Evolutionary conservation across 2,329 filamentous ascomycete species (phyloP), one percentile per base, ranked within the genome.

Genomic region (Xylariaceae sp.): DNA sequence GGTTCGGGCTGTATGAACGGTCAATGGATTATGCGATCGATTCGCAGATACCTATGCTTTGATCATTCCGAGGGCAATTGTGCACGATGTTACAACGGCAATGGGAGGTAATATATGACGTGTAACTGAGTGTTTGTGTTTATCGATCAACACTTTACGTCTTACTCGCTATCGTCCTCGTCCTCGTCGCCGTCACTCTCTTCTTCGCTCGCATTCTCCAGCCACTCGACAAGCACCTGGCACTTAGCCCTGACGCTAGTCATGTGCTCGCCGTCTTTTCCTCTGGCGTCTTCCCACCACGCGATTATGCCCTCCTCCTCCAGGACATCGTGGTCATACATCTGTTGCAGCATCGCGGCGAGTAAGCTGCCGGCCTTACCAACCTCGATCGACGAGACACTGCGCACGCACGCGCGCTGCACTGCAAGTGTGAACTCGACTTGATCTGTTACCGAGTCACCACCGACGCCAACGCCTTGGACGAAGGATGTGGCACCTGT

Each of bases 231-330:
- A 67, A 97, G 81, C 45, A 85, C 82, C 61, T 82, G 77, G 50
- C 88, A 90, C 71, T 87, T 87, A 53, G 80, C 81, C 66, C 85
- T 85, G 14, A 96, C 81, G 44, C 72, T 78, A 51, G 70, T 70
- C 84, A 96, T 82, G 46, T 81, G 80, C 48, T 87, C 86, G 12
- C 76, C 83, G 48, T 83, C 83, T 19, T 71, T 78, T 6, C 86
- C 85, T 62, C 84, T 68, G 42, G 79, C 76, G 66, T 95, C 86
- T 17, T 76, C 80, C 91, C 91, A 97, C 94, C 94, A 99, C 42
- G 80, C 79, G 61, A 92, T 72, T 58, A 96, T 88, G 0, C 87
- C 90, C 39, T 96, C 91, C 63, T 96, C 90, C 65, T 96, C 90
- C 1, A 96, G 71, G 14, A 95, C 78, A 57, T 97, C 94, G 43